Base-by-base conservation (phyloP, 2,329 filamentous ascomycete genomes). In the Microsporum audouinii region DNA sequence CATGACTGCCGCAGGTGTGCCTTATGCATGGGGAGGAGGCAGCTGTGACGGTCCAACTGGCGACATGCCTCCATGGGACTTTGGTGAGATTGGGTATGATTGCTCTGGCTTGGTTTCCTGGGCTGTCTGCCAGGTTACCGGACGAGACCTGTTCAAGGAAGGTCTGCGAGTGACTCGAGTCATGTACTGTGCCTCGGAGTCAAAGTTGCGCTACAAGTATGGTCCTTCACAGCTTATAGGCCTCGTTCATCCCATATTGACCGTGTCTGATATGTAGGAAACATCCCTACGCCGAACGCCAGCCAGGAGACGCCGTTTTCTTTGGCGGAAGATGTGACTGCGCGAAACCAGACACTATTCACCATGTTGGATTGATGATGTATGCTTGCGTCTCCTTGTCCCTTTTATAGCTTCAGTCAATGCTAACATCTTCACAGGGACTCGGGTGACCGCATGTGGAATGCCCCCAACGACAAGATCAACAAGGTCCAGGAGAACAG, bases 1-100 rank as follows among this genome's bases (percentile, higher is more conserved):
- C 68, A 78, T 80, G 77, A 69, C 75, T 63, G 75, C 76, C 57
- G 67, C 79, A 38, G 78, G 78, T 34, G 63, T 78, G 33, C 68
- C 67, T 3, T 70, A 70, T 60, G 69, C 67, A 12, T 70, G 68
- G 69, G 68, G 68, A 17, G 68, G 68, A 31, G 69, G 68, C 12
- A 63, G 58, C 27, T 70, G 69, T 62, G 63, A 63, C 1, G 69
- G 68, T 1, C 69, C 69, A 6, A 65, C 65, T 2, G 43, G 43
- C 6, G 68, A 69, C 55, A 57, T 67, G 27, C 65, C 66, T 3
- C 68, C 68, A 3, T 68, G 67, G 56, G 31, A 68, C 6, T 66
- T 68, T 51, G 68, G 66, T 3, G 66, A 70, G 7, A 57, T 63
- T 29, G 69, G 69, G 2, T 70, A 65, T 51, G 69, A 70, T 51